These are phyloP conservation scores for Lachancea fermentati DNA, from an alignment of 805 yeast species.

Conservation along the genomic window DNA sequence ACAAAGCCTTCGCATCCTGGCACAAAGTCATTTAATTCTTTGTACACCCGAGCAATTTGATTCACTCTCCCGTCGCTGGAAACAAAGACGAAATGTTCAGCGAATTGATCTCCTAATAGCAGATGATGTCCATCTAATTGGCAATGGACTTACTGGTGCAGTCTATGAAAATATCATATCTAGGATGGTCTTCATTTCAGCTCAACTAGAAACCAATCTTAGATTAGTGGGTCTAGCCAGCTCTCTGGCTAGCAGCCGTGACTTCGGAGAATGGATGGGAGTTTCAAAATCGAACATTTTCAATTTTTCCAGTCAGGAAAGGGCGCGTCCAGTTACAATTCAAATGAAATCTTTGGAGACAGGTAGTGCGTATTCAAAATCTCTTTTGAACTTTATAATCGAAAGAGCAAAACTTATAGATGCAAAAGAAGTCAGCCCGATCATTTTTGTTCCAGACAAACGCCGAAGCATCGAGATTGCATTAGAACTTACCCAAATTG, in stretches of 20 bases:
- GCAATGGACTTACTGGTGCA: slow-evolving; percentile 51
- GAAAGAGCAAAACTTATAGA: slow-evolving; percentile 34
- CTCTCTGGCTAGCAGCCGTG: slow-evolving; percentile 69
- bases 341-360: slow-evolving; percentile 49
- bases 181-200: slow-evolving; percentile 63
- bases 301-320: slow-evolving; percentile 63
- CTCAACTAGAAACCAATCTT: slow-evolving; percentile 51
- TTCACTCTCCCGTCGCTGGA: slow-evolving; percentile 72
- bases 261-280: slow-evolving; percentile 84
- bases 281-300: slow-evolving; percentile 52
- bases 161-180: slow-evolving; percentile 66
- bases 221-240: slow-evolving; percentile 68
- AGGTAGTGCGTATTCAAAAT: slow-evolving; percentile 43
- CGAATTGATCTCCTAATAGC: slow-evolving; percentile 61
- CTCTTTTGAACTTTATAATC: slow-evolving; percentile 38
- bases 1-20: slow-evolving; percentile 50
- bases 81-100: slow-evolving; percentile 64
- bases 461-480: slow-evolving; percentile 50
- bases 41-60: slow-evolving; percentile 82
- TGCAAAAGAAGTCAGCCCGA: slow-evolving; percentile 30
- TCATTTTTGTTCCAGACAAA: slow-evolving; percentile 57
- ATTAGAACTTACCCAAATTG: slow-evolving; percentile 37
- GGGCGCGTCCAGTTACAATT: slow-evolving; percentile 52
- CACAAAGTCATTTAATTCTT: slow-evolving; percentile 58
- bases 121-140: slow-evolving; percentile 68